phyloP scores from a whole-genome alignment of 805 yeast species.

The Yarrowia bubula region DNA sequence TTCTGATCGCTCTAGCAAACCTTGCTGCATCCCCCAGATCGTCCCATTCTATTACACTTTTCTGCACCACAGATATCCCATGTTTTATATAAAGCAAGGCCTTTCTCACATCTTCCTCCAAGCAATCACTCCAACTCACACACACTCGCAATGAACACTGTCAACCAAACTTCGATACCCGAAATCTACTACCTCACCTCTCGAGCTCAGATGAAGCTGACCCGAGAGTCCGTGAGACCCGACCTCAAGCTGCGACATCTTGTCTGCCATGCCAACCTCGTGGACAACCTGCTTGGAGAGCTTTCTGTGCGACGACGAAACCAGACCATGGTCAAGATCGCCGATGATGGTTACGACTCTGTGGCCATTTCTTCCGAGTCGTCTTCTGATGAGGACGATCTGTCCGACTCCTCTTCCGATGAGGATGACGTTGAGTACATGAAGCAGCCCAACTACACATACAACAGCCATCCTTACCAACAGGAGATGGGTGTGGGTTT shows the following conservation, averaged over 20 bases:
- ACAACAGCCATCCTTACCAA: not conserved
- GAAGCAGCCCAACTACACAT: constrained; percentile 14
- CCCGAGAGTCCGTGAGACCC: constrained; percentile 57
- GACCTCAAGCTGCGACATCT: constrained; percentile 57
- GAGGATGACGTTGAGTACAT: constrained; percentile 2
- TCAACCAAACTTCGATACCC: constrained; percentile 32
- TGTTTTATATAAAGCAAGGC: no score
- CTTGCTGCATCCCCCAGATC: constrained; percentile 14
- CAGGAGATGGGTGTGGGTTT: not conserved
- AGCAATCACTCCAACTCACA: not conserved
- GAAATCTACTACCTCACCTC: constrained; percentile 64
- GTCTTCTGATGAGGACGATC: not conserved
- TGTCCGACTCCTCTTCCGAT: constrained; percentile 2
- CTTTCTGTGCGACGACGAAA: not conserved
- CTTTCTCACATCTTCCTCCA: not conserved
- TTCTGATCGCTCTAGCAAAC: no score
- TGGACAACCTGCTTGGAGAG: constrained; percentile 59
- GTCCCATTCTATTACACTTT: not conserved
- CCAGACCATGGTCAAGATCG: not conserved
- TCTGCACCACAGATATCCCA: not conserved
- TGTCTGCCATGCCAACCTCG: constrained; percentile 68
- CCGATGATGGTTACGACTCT: not conserved
- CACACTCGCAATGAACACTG: not conserved
- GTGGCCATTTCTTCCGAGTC: not conserved
- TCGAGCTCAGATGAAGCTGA: constrained; percentile 60